Percentiles rank a stretch among this genome's conserved stretches.
phyloP scores from a whole-genome alignment of 2,329 filamentous ascomycete genomes.

The Verticillium tricorpus region DNA sequence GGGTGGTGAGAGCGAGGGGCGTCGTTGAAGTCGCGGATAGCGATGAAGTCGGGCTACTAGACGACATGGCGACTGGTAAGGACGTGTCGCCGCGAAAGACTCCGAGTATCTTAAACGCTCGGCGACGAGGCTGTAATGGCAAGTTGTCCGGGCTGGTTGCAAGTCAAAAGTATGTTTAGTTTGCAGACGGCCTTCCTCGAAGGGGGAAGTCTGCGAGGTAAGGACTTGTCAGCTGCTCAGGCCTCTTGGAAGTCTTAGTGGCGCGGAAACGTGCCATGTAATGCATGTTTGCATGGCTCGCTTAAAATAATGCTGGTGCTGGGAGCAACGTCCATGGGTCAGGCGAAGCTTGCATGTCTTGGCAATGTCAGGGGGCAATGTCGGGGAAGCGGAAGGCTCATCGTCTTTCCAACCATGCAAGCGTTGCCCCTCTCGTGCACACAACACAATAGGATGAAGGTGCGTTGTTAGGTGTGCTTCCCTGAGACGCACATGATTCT shows the following conservation, averaged over 20 bases:
- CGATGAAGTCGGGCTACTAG: background rate
- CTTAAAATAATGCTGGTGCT: background rate
- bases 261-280: background rate
- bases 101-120: background rate
- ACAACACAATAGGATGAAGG: background rate
- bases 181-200: background rate
- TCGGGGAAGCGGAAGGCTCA: background rate
- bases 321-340: background rate
- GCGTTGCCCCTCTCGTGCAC: too few species aligned
- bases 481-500: background rate
- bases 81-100: background rate
- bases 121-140: background rate
- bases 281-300: background rate
- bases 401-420: background rate
- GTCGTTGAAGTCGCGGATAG: background rate
- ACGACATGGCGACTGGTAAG: background rate
- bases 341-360: background rate
- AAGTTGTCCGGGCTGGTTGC: background rate
- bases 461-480: background rate
- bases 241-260: background rate
- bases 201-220: background rate
- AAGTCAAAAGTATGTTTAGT: background rate
- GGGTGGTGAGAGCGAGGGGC: slow-evolving; percentile 6
- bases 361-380: background rate
- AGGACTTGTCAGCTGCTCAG: background rate